Evolutionary conservation across 1,284 basidiomycete genomes (phyloP), one percentile per base, ranked within the genome.

Genomic region (Austroboletus novae-zelandiae): DNA sequence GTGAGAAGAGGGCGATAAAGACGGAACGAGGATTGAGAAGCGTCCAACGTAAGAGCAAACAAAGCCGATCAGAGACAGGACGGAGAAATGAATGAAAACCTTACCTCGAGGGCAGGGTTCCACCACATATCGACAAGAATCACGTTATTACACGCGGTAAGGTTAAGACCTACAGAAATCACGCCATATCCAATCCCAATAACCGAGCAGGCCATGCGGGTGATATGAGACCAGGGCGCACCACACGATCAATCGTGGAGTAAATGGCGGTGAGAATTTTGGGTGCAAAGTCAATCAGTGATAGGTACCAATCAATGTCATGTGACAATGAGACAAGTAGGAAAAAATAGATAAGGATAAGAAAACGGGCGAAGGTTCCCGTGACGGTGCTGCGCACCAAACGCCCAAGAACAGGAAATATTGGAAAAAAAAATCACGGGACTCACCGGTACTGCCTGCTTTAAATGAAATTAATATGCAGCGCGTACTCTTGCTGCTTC

Each of bases 381-480:
- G 40, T 13, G 29, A 18, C 31, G 42, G 15, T 7, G 11, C 13
- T 27, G 11, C 7, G 17, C 20, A 14, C 15, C 13, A 23, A 4
- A 32, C 9, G 31, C 9, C 31, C 31, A 32, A 10, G 14, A 14
- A 32, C 14, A 32, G 31, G 31, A 23, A 23, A 23, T 3, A 32
- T 14, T 32, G 6, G 31, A 32, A 32, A 14, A 34, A 48, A 40
- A 2, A n/a, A 42, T 40, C 47, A 45, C 23, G 23, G n/a, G 35
- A 68, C 68, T 44, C 59, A 87, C 89, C 91, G 2, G 91, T 94
- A 62, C 88, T 91, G 2, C 94, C 94, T 13, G 94, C 93, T 69
- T 97, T 98, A 83, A 98, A 96, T 0, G 94, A 97, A 55, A 98
- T 96, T 54, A 99, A 72, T 53, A 98, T 98, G 35, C 96, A 83